Base-by-base conservation (phyloP, 352 stramenopile genomes). In the Globisporangium paroecandrum region DNA sequence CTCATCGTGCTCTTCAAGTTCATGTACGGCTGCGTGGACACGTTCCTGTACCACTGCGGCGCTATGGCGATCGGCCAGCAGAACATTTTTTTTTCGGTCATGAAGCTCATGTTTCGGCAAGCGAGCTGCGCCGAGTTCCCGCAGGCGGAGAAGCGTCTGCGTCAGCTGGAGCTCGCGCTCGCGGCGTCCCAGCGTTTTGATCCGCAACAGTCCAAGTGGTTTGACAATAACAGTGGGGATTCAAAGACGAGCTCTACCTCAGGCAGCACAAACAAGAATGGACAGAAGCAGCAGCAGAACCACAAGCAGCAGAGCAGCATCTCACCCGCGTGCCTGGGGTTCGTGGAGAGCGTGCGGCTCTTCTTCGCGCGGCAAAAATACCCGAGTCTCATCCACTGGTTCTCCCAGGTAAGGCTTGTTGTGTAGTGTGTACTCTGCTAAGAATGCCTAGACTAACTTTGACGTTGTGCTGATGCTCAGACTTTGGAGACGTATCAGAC, bases 351-450 rank as follows among this genome's bases (percentile, higher is more conserved):
- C 65, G 77, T 93, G 12, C 82, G 89, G 29, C 67, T 92, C 0
- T 96, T 93, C 66, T 96, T 95, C 58, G 85, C 89, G 10, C 82
- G 78, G 4, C 83, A 93, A 56, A 92, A 93, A 59, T 93, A 94
- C 36, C 87, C 89, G 24, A 90, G 83, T 38, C 76, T 96, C 27
- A 61, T 96, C 1, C 73, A 90, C 55, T 96, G 89, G 89, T 93
- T 95, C 66, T 83, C 84, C 41, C 79, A 89, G 82, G 88, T 94
- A 77, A 46, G 66, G 20, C 29, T 20, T 20, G 18, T n/a, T 15
- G 0, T 43, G 36, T 43, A 43, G 13, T 47, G 13, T 47, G 13
- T 47, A 7, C 38, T 47, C 12, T 12, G 12, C 8, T 38, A 38
- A 3, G 32, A 38, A 38, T 38, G 36, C 12, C 12, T 43, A 18